A percentile compares a stretch with the other conserved stretches of the same genome.
Conservation (phyloP, 2,329 filamentous ascomycete species). For the Lizonia empirigonia region DNA sequence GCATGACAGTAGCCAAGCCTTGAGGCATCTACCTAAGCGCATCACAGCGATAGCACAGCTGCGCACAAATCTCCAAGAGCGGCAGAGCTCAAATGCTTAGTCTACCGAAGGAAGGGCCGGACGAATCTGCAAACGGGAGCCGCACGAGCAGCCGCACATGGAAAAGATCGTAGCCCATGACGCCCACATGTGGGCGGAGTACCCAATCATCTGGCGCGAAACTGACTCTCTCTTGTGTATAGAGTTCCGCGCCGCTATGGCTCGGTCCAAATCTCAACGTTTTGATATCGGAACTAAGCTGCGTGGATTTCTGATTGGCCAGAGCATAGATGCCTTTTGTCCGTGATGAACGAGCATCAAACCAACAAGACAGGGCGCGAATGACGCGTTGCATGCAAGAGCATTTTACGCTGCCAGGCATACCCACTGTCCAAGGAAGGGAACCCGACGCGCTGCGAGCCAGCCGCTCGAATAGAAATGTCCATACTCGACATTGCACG, state of each 20-base stretch:
- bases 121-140: conserved; percentile 6
- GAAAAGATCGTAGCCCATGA: conserved; percentile 9
- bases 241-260: background rate
- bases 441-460: background rate
- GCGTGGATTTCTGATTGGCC: conserved; percentile 7
- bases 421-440: background rate
- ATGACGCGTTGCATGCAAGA: background rate
- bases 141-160: conserved; percentile 6
- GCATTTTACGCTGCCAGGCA: background rate
- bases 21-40: background rate
- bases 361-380: background rate
- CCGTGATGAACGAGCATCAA: background rate
- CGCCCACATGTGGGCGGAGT: too few species aligned
- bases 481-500: conserved; percentile 2
- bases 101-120: conserved; percentile 14
- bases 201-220: conserved; percentile 5
- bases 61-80: conserved; percentile 10
- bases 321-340: background rate
- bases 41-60: conserved; percentile 2
- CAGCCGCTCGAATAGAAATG: background rate
- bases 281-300: conserved; percentile 7
- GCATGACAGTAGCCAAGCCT: background rate
- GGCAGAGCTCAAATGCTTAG: conserved; percentile 15
- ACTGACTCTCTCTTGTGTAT: background rate
- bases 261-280: background rate